These are phyloP conservation scores for Salvia splendens DNA, from an alignment of 257 asterid genomes.

Conservation along the genomic window DNA sequence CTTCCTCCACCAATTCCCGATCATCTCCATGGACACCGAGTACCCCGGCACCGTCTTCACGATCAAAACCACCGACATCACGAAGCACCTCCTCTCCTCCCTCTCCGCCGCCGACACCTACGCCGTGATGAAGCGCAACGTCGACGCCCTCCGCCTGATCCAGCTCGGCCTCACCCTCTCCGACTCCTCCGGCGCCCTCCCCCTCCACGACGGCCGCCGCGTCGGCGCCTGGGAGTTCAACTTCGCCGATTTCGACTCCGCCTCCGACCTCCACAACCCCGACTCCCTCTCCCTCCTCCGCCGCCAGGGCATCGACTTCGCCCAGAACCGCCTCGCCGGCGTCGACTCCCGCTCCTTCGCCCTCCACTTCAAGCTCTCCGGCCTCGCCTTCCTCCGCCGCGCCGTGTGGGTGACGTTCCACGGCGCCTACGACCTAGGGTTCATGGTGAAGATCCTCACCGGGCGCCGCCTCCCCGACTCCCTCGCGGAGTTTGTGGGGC, in stretches of 20 bases:
- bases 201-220: not conserved
- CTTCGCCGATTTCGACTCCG: slow-evolving; percentile 37
- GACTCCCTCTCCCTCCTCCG: slow-evolving; percentile 28
- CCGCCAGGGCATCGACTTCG: slow-evolving; percentile 22
- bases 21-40: slow-evolving; percentile 20
- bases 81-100: not conserved
- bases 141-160: slow-evolving; percentile 30
- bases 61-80: not conserved
- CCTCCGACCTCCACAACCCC: slow-evolving; percentile 24
- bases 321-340: not conserved
- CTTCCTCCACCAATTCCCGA: not conserved
- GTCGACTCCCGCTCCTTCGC: not conserved
- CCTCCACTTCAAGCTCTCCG: not conserved
- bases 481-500: not conserved
- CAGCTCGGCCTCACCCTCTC: slow-evolving; percentile 46
- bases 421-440: slow-evolving; percentile 34
- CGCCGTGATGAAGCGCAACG: slow-evolving; percentile 33
- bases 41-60: slow-evolving; percentile 19
- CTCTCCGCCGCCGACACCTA: not conserved
- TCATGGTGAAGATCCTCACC: slow-evolving; percentile 12
- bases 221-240: slow-evolving; percentile 42
- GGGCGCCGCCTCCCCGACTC: slow-evolving; percentile 17
- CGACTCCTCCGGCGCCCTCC: slow-evolving; percentile 28
- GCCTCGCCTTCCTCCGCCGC: not conserved
- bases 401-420: slow-evolving; percentile 45